Evolutionary conservation across 1,284 basidiomycete genomes (phyloP), one percentile per base, ranked within the genome.

Genomic region (Puccinia polysora): DNA sequence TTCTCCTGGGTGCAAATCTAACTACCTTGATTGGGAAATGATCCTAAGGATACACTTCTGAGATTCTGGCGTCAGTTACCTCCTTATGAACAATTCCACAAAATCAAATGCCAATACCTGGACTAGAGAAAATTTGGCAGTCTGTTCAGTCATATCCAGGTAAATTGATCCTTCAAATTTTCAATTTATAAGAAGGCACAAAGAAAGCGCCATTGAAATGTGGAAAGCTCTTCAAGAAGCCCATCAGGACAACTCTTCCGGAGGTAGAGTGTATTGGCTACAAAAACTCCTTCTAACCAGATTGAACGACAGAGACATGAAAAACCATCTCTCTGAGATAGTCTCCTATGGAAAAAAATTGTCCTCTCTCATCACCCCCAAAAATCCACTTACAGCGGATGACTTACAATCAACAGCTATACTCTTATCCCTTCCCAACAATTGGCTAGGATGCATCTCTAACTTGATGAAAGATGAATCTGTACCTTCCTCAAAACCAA

Each of bases 231-330:
- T 64, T 4, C 7, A 2, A 2, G 1, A 4, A 5, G 62, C 62
- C 18, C 62, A 64, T n/a, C 25, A 64, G 28, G 62, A 64, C 62
- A 30, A 23, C 25, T 47, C 43, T 14, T 34, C 60, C 3, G 60
- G 60, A 2, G 60, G 60, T n/a, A 10, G 30, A 8, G 20, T 64
- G 25, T 52, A 50, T 30, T 52, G 30, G 28, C 40, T 64, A 25
- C 28, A 38, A 2, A 49, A 64, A 64, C 45, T 64, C 2, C 4
- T 47, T 2, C 15, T n/a, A 4, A 6, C 62, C 1, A 15, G 15
- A 18, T 25, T 64, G 43, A 45, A 64, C 5, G 40, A n/a, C 10
- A 28, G 49, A 1, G 28, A 64, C 45, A 50, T 64, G 3, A 20
- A 40, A 4, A 10, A 10, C 4, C 59, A 63, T 47, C 23, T 47